Evolutionary conservation across 192 early-diverging fungal species (phyloP), one percentile per base, ranked within the genome.

Genomic region (Chytriomyces sp.): DNA sequence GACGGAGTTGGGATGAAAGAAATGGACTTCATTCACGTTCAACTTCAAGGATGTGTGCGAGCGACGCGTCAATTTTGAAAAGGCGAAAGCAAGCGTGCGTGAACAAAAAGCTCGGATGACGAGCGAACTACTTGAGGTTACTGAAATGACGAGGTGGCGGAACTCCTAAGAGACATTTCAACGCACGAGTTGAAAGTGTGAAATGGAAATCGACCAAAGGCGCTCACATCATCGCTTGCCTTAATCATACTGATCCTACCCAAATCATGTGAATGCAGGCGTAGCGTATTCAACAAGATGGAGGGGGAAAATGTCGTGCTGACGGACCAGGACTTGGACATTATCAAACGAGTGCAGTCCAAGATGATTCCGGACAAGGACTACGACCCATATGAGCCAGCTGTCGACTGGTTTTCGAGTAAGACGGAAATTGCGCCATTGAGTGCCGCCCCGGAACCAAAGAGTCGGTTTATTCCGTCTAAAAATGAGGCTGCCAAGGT

Each of bases 391-490:
- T 98, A 96, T 74, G 91, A 80, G 64, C 72, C 76, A 39, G 93
- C 92, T 1, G 91, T 98, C 31, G 98, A 99, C 67, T 99, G 92
- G 89, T 99, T 98, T 77, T 92, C 94, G 8, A 90, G 90, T 62
- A 83, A 95, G 75, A 90, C 90, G 0, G 85, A 88, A 80, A 76
- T 87, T 17, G 91, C 84, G 80, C 94, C 98, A n/a, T 74, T 98
- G 49, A 87, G 81, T 57, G 88, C 89, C n/a, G 91, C 92, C n/a
- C 93, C 93, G 53, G 94, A 96, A 74, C 93, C 96, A 19, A 99
- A 99, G 87, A 82, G 94, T 28, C 87, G 98, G 5, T 99, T 98
- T 67, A 75, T 96, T 63, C 96, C 96, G 19, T 98, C 95, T 49
- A 96, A 95, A 80, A 89, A 87, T 81, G 98, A 99, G 83, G 28